Percentiles rank a stretch among this genome's conserved stretches.
Conservation (phyloP, 1,284 basidiomycete genomes). For the Trichosporon inkin region DNA sequence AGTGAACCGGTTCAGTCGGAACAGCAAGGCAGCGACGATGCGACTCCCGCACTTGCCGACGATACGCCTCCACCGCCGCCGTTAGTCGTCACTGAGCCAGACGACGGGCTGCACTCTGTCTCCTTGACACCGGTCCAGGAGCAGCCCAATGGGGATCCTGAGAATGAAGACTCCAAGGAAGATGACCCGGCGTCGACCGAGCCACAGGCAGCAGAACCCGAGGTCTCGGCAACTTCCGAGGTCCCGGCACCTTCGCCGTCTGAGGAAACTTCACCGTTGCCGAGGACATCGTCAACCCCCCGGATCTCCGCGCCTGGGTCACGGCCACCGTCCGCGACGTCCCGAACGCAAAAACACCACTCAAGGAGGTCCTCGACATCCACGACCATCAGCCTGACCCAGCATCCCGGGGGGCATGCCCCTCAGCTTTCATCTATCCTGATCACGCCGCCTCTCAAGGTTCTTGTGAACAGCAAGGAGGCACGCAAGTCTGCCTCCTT, state of each 20-base stretch:
- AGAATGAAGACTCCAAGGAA: background rate
- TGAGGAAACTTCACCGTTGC: background rate
- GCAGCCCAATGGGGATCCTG: background rate
- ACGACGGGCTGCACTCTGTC: background rate
- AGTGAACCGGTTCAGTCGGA: background rate
- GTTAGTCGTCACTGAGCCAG: background rate
- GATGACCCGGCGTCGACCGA: background rate
- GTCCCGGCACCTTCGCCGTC: slow-evolving; percentile 17
- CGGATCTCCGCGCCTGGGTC: slow-evolving; percentile 17
- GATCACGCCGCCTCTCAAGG: slow-evolving; percentile 78
- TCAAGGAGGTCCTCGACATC: slow-evolving; percentile 35
- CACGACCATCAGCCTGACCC: slow-evolving; percentile 38
- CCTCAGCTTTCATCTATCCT: slow-evolving; percentile 52
- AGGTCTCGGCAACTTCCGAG: slow-evolving; percentile 5
- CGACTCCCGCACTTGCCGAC: background rate
- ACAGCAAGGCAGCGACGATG: background rate
- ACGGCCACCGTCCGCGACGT: slow-evolving; percentile 22
- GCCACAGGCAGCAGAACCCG: background rate
- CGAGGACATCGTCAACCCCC: slow-evolving; percentile 9
- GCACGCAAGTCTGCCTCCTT: slow-evolving; percentile 78
- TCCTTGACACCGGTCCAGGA: slow-evolving; percentile 2
- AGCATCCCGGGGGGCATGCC: slow-evolving; percentile 20
- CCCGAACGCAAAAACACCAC: slow-evolving; percentile 22
- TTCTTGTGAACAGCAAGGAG: slow-evolving; percentile 81
- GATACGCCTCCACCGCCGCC: background rate